These are phyloP conservation scores for Moricandia moricandioides DNA, from an alignment of 345 rosid genomes.

Conservation along the genomic window DNA sequence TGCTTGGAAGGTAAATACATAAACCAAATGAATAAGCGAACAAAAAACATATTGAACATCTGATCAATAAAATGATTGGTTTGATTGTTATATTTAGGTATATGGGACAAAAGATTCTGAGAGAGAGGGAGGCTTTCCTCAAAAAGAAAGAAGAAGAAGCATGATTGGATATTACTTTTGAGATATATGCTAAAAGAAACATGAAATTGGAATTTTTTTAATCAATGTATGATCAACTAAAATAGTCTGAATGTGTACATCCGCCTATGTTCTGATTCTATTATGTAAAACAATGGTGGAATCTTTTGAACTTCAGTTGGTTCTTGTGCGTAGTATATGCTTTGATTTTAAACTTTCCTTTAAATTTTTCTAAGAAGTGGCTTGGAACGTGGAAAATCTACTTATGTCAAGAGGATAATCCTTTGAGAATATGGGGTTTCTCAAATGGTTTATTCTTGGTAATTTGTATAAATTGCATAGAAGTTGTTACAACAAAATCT, in stretches of 20 bases:
- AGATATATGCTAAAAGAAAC: background rate
- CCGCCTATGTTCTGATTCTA: slow-evolving; percentile 23
- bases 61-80: background rate
- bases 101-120: slow-evolving; percentile 47
- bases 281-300: slow-evolving; percentile 27
- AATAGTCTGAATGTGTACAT: slow-evolving; percentile 26
- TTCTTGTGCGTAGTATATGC: slow-evolving; percentile 11
- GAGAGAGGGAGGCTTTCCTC: slow-evolving; percentile 26
- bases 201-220: slow-evolving; percentile 20
- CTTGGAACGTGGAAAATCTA: too few relatives aligned
- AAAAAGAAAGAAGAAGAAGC: slow-evolving; percentile 7
- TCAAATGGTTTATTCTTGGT: too few relatives aligned
- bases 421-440: too few relatives aligned
- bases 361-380: background rate
- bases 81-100: slow-evolving; percentile 36
- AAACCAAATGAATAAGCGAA: background rate
- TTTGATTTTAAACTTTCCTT: background rate
- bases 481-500: too few relatives aligned
- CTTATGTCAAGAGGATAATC: too few relatives aligned
- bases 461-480: too few relatives aligned
- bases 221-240: slow-evolving; percentile 28
- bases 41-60: background rate
- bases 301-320: background rate
- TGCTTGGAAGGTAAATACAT: slow-evolving; percentile 68
- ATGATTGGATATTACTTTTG: slow-evolving; percentile 6